These are phyloP conservation scores for Fusarium multiceps DNA, from an alignment of 2,329 filamentous ascomycete genomes.

Conservation along the genomic window DNA sequence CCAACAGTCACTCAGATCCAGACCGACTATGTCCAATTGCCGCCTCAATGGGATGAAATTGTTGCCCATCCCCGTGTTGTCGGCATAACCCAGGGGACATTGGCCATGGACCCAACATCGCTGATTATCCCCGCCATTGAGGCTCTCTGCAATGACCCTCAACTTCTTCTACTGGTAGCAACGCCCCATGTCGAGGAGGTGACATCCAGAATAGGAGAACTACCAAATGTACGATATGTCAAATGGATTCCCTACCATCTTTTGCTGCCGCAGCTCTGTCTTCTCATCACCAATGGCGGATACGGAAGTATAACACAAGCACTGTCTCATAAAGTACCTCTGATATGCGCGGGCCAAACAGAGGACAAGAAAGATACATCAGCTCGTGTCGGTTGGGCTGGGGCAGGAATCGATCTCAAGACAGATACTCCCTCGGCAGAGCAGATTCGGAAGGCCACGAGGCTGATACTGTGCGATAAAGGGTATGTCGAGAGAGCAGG, in stretches of 20 bases:
- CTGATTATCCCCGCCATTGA: slow-evolving; percentile 54
- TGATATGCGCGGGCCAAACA: slow-evolving; percentile 52
- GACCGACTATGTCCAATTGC: slow-evolving; percentile 35
- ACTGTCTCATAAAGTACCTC: slow-evolving; percentile 49
- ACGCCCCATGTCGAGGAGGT: slow-evolving; percentile 48
- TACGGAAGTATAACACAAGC: slow-evolving; percentile 54
- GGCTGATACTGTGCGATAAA: slow-evolving; percentile 41
- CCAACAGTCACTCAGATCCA: slow-evolving; percentile 48
- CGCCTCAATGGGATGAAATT: slow-evolving; percentile 50
- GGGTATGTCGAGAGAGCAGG: slow-evolving; percentile 41
- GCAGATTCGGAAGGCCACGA: slow-evolving; percentile 44
- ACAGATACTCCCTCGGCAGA: slow-evolving; percentile 49
- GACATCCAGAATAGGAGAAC: slow-evolving; percentile 29
- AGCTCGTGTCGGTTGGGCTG: slow-evolving; percentile 48
- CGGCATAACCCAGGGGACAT: slow-evolving; percentile 54
- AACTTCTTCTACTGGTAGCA: slow-evolving; percentile 49
- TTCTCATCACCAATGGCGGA: slow-evolving; percentile 53
- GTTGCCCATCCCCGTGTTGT: slow-evolving; percentile 46
- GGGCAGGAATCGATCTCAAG: slow-evolving; percentile 51
- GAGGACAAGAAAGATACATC: slow-evolving; percentile 54
- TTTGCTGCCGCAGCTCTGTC: slow-evolving; percentile 49
- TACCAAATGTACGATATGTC: slow-evolving; percentile 47
- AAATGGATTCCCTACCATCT: slow-evolving; percentile 53
- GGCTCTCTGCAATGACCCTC: slow-evolving; percentile 46
- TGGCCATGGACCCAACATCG: slow-evolving; percentile 52